These are phyloP conservation scores for Blastocystis sp. DNA, from an alignment of 352 stramenopile genomes.

Conservation along the genomic window DNA sequence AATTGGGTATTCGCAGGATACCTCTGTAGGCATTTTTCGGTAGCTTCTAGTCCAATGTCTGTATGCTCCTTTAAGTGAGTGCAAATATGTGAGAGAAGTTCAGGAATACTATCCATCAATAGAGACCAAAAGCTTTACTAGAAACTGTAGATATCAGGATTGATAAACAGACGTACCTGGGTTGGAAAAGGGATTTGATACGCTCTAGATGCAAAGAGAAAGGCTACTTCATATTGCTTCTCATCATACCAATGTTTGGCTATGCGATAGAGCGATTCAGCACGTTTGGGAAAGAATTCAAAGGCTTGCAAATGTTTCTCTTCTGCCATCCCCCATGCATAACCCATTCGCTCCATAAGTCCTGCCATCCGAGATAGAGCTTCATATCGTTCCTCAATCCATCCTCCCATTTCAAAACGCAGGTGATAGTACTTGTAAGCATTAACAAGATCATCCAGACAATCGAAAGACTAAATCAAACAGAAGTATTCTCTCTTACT, in stretches of 20 bases:
- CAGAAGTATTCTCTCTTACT: background rate
- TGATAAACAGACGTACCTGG: constrained; percentile 41
- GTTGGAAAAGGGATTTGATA: constrained; percentile 45
- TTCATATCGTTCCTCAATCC: constrained; percentile 49
- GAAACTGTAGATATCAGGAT: constrained; percentile 32
- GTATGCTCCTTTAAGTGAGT: background rate
- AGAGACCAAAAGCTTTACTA: background rate
- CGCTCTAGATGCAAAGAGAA: constrained; percentile 13
- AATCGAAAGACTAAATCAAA: constrained; percentile 37
- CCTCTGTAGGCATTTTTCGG: background rate
- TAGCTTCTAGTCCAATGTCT: background rate
- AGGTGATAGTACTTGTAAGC: constrained; percentile 57
- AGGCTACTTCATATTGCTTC: constrained; percentile 17
- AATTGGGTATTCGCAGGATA: background rate
- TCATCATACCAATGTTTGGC: constrained; percentile 41
- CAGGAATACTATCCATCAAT: constrained; percentile 10
- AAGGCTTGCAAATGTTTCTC: constrained; percentile 18
- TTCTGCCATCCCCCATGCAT: constrained; percentile 5
- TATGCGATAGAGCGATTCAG: constrained; percentile 44
- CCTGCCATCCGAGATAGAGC: constrained; percentile 26
- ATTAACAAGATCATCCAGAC: constrained; percentile 27
- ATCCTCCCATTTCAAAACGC: constrained; percentile 45
- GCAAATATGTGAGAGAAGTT: constrained; percentile 50
- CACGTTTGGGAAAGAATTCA: constrained; percentile 17
- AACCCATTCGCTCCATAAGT: constrained; percentile 50